These are phyloP conservation scores for Clarireedia sp. DNA, from an alignment of 2,329 filamentous ascomycete genomes.

Conservation along the genomic window DNA sequence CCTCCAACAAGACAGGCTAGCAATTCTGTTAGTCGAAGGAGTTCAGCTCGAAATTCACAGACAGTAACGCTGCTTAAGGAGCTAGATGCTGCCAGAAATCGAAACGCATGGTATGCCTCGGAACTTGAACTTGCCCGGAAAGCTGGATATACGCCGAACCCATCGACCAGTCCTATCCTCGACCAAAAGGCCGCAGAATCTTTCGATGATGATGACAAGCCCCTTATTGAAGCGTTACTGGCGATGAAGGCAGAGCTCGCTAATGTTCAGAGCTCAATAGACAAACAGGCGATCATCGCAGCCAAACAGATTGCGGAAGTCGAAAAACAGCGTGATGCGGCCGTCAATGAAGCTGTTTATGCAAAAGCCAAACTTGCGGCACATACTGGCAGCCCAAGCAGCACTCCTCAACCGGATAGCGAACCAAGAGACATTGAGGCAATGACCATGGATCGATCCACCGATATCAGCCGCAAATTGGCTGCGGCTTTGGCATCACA, in stretches of 20 bases:
- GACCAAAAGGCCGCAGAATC: slow-evolving; percentile 71
- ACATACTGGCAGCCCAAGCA: slow-evolving; percentile 58
- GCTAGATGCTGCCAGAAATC: slow-evolving; percentile 72
- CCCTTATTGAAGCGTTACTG: slow-evolving; percentile 83
- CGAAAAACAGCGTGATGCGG: slow-evolving; percentile 87
- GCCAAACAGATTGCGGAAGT: slow-evolving; percentile 88
- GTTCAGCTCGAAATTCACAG: slow-evolving; percentile 47
- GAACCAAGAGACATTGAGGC: slow-evolving; percentile 52
- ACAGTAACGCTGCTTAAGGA: slow-evolving; percentile 76
- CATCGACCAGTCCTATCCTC: slow-evolving; percentile 61
- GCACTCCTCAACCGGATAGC: slow-evolving; percentile 50
- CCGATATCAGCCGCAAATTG: slow-evolving; percentile 73
- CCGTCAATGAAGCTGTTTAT: slow-evolving; percentile 92
- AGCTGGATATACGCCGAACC: slow-evolving; percentile 72
- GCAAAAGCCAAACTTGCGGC: slow-evolving; percentile 88
- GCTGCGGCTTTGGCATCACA: slow-evolving; percentile 74
- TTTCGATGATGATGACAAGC: slow-evolving; percentile 86
- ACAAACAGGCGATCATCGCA: slow-evolving; percentile 77
- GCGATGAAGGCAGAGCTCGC: slow-evolving; percentile 84
- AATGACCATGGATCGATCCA: slow-evolving; percentile 51
- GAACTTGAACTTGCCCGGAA: slow-evolving; percentile 89
- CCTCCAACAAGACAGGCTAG: slow-evolving; percentile 49
- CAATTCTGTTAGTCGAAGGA: slow-evolving; percentile 52
- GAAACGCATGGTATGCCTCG: slow-evolving; percentile 95
- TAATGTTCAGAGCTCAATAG: slow-evolving; percentile 83